Evolutionary conservation across 176 grass and related monocot species (phyloP).

Genomic region (Eragrostis curvula): DNA sequence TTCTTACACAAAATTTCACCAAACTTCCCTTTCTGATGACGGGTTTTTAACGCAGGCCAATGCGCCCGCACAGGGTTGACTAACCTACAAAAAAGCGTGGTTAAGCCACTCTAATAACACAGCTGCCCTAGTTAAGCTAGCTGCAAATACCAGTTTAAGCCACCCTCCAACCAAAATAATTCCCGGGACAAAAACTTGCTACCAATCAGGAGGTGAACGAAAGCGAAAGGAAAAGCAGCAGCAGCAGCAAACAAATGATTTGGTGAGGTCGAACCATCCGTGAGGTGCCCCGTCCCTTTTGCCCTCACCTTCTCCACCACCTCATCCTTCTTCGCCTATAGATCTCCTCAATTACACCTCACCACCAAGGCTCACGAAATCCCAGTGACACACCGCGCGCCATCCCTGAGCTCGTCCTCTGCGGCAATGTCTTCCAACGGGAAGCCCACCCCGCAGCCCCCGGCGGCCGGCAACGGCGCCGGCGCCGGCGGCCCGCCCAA

Average conservation of each 20-base stretch:
- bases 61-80: background rate
- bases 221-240: background rate
- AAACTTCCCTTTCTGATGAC: background rate
- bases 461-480: slow-evolving; percentile 23
- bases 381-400: slow-evolving; percentile 7
- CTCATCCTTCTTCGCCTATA: slow-evolving; percentile 41
- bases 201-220: slow-evolving; percentile 24
- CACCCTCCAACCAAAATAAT: background rate
- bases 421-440: slow-evolving; percentile 64
- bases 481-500: slow-evolving; percentile 56
- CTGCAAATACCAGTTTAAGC: background rate
- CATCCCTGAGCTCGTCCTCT: background rate
- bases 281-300: slow-evolving; percentile 78
- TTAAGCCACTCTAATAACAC: background rate
- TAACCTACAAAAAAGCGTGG: background rate
- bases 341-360: slow-evolving; percentile 45
- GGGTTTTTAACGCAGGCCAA: background rate
- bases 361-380: slow-evolving; percentile 40
- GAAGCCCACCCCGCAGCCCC: slow-evolving; percentile 71
- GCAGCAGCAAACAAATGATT: slow-evolving; percentile 51
- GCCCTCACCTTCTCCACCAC: slow-evolving; percentile 50
- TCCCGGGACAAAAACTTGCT: slow-evolving; percentile 7
- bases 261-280: slow-evolving; percentile 79
- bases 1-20: background rate
- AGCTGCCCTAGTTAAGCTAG: too few species aligned